These are phyloP conservation scores for Rhododendron ovatum DNA, from an alignment of 148 eudicot species.

Conservation along the genomic window DNA sequence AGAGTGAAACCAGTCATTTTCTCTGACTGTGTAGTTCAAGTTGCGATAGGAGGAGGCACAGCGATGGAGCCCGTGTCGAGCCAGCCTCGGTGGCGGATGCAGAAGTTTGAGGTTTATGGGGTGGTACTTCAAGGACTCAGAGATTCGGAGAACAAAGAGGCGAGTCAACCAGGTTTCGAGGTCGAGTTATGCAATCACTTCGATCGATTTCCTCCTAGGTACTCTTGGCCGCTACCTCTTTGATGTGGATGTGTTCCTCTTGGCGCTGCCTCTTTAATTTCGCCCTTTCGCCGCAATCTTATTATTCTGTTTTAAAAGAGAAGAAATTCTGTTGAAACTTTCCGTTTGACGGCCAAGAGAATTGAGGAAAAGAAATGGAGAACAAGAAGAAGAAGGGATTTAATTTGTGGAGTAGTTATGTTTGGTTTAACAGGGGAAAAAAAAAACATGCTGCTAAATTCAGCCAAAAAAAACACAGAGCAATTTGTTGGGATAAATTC, in stretches of 20 bases:
- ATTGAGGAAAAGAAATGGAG: neutral
- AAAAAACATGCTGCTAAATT: neutral
- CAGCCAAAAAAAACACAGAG: neutral
- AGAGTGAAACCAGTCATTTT: neutral
- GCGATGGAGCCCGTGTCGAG: slow-evolving; percentile 24
- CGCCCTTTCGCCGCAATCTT: neutral
- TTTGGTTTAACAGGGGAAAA: neutral
- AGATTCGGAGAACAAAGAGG: slow-evolving; percentile 26
- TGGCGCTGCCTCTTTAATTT: neutral
- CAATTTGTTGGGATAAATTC: neutral
- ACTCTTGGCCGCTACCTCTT: neutral
- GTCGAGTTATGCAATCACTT: slow-evolving; percentile 47
- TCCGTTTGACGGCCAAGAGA: neutral
- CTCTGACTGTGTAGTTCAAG: neutral
- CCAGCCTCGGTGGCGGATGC: slow-evolving; percentile 17
- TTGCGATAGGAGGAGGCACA: slow-evolving; percentile 33
- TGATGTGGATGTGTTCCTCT: neutral
- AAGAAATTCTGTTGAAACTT: neutral
- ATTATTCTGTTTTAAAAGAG: neutral
- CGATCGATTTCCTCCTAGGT: slow-evolving; percentile 40
- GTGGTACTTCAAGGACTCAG: slow-evolving; percentile 29
- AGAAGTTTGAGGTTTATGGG: slow-evolving; percentile 29
- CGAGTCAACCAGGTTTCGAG: slow-evolving; percentile 34
- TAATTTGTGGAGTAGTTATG: neutral
- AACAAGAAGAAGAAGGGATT: neutral